Conservation (phyloP, 257 asterid species). For the Petunia secreta region DNA sequence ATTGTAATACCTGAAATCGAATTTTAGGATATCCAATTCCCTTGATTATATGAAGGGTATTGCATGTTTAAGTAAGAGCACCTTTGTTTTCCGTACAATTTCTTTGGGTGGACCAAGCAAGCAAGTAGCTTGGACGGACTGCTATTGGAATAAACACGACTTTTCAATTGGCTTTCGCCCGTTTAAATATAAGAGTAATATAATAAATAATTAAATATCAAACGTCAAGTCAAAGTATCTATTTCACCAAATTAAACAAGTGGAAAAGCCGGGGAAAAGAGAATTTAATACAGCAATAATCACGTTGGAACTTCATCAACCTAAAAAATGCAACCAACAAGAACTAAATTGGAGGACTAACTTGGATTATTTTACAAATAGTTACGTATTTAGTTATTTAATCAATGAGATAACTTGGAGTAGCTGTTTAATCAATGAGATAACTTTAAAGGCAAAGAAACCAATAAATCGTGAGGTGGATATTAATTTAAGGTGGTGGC, state of each 20-base stretch:
- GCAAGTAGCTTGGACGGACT: neutral
- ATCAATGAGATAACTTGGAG: neutral
- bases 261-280: neutral
- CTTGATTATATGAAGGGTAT: too few relatives aligned
- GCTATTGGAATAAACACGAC: slow-evolving; percentile 7
- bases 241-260: neutral
- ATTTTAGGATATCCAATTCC: too few relatives aligned
- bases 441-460: neutral
- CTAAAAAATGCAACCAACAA: neutral
- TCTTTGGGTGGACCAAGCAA: neutral
- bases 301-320: neutral
- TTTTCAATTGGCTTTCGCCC: neutral
- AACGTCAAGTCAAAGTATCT: neutral
- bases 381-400: neutral
- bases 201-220: neutral
- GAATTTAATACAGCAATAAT: too few relatives aligned
- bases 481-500: slow-evolving; percentile 11
- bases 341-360: neutral
- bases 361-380: neutral
- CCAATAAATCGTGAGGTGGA: neutral
- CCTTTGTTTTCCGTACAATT: neutral
- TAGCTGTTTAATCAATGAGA: neutral
- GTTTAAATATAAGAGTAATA: neutral
- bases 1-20: too few relatives aligned
- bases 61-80: too few relatives aligned